A percentile compares a stretch with the other conserved stretches of the same genome.
Evolutionary conservation across 441 rosid genomes (phyloP).

Genomic region (Biscutella auriculata): DNA sequence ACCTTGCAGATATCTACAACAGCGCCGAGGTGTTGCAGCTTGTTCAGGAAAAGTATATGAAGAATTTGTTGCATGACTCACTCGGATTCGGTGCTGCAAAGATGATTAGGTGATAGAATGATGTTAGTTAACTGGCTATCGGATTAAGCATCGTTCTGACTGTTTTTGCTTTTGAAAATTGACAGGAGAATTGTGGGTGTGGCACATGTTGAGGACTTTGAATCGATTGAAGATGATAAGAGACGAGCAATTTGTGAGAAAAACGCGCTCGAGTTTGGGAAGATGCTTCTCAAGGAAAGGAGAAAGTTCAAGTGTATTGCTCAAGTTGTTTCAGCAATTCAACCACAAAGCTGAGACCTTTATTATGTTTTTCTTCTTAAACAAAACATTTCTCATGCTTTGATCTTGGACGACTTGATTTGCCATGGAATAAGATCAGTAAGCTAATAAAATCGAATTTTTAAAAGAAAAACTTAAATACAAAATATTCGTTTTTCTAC

Average conservation of each 20-base stretch:
- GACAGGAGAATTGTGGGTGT: constrained; percentile 90
- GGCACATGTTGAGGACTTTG: constrained; percentile 91
- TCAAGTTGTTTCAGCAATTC: constrained; percentile 56
- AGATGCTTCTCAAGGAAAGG: constrained; percentile 65
- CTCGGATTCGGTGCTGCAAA: constrained; percentile 93
- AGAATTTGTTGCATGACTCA: constrained; percentile 59
- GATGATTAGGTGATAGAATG: constrained; percentile 70
- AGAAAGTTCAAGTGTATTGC: constrained; percentile 39
- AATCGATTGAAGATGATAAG: constrained; percentile 52
- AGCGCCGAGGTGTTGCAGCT: constrained; percentile 48
- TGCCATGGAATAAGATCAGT: too few relatives aligned
- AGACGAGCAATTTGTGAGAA: constrained; percentile 61
- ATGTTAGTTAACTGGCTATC: too few relatives aligned
- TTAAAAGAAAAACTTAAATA: not conserved
- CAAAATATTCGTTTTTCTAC: too few relatives aligned
- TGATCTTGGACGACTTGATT: too few relatives aligned
- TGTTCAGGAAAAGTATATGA: constrained; percentile 45
- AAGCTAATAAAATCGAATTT: not conserved
- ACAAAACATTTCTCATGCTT: too few relatives aligned
- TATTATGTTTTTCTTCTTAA: not conserved
- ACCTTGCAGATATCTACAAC: constrained; percentile 63
- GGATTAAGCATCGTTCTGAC: too few relatives aligned
- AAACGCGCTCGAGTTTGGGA: constrained; percentile 54
- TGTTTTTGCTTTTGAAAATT: constrained; percentile 1
- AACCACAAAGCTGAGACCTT: constrained; percentile 7